These are phyloP conservation scores for Pleoardoris graminearum DNA, from an alignment of 2,329 filamentous ascomycete species.

Conservation along the genomic window DNA sequence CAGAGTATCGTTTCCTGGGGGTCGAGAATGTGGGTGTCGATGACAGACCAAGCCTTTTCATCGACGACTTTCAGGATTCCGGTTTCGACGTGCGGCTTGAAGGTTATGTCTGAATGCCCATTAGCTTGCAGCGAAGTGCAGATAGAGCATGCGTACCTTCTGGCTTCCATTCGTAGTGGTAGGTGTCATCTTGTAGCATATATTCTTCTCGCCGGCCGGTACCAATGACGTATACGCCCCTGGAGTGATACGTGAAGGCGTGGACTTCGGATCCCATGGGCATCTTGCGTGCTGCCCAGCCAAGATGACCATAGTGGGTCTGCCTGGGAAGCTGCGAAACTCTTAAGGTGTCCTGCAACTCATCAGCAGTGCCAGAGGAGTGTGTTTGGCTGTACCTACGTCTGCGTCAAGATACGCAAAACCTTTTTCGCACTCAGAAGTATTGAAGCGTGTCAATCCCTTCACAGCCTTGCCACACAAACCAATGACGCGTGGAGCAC, in stretches of 20 bases:
- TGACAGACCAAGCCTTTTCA: constrained; percentile 73
- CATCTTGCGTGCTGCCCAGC: constrained; percentile 75
- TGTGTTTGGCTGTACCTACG: constrained; percentile 34
- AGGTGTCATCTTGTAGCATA: constrained; percentile 82
- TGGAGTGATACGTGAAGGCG: constrained; percentile 75
- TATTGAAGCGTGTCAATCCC: constrained; percentile 76
- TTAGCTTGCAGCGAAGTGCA: background rate
- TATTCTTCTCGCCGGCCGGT: constrained; percentile 72
- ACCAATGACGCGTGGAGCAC: constrained; percentile 72
- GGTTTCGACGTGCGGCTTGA: constrained; percentile 69
- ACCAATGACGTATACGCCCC: constrained; percentile 74
- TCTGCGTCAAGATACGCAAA: constrained; percentile 78
- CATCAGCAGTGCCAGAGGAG: constrained; percentile 12
- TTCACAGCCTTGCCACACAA: constrained; percentile 70
- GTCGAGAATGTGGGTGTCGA: constrained; percentile 76
- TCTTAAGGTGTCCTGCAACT: constrained; percentile 64
- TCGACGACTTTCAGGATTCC: constrained; percentile 79
- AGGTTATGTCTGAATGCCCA: constrained; percentile 50
- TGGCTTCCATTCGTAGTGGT: constrained; percentile 76
- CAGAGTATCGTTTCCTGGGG: constrained; percentile 76
- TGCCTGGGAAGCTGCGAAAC: constrained; percentile 72
- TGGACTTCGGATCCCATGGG: constrained; percentile 70
- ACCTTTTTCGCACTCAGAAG: constrained; percentile 73
- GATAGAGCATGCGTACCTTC: constrained; percentile 56
- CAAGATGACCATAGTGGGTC: constrained; percentile 71